A percentile compares a stretch with the other conserved stretches of the same genome.
Conservation (phyloP, 2,329 filamentous ascomycete species). For the Trichoderma hamatum region DNA sequence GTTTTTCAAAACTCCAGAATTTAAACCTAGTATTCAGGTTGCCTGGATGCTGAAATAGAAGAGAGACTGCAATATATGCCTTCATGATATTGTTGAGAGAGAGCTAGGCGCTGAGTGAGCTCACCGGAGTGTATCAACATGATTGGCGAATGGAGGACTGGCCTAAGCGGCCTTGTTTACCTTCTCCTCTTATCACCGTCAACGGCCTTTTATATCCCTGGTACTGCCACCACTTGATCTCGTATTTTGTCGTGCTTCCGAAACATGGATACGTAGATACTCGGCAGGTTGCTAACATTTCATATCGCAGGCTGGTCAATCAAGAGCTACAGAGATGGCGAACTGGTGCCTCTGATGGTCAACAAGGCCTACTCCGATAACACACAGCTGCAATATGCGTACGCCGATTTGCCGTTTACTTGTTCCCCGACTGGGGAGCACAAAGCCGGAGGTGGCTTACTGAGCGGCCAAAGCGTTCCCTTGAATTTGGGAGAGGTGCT, state of each 20-base stretch:
- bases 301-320: constrained; percentile 70
- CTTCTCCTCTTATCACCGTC: constrained; percentile 44
- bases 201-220: constrained; percentile 82
- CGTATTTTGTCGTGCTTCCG: background rate
- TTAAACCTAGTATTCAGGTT: background rate
- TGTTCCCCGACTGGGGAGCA: constrained; percentile 74
- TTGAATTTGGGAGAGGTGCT: constrained; percentile 87
- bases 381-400: constrained; percentile 89
- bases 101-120: constrained; percentile 3
- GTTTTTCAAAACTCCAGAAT: background rate
- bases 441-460: constrained; percentile 66
- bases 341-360: constrained; percentile 80
- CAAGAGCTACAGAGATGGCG: constrained; percentile 74
- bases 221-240: constrained; percentile 51
- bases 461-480: constrained; percentile 76
- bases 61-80: background rate
- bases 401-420: constrained; percentile 84
- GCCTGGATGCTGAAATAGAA: background rate
- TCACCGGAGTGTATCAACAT: constrained; percentile 25
- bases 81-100: background rate
- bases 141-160: constrained; percentile 37
- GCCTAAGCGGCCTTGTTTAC: constrained; percentile 46
- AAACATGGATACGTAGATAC: constrained; percentile 18
- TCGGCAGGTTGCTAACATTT: constrained; percentile 22
- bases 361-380: constrained; percentile 92